These are phyloP conservation scores for Zalerion maritima DNA, from an alignment of 495 filamentous ascomycete genomes.

Conservation along the genomic window DNA sequence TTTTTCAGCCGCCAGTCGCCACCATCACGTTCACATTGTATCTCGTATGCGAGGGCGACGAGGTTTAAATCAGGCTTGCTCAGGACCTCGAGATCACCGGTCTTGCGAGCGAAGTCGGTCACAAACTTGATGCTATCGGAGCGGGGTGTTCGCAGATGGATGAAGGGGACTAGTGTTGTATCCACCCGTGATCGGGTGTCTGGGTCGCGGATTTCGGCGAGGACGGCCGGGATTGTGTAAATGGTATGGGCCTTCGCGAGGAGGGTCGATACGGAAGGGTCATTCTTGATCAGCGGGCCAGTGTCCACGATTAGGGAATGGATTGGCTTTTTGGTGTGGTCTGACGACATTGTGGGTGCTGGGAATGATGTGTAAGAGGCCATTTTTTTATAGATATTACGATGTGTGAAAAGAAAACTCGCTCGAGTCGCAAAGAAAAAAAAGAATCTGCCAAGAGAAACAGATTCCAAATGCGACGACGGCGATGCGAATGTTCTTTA, in stretches of 20 bases:
- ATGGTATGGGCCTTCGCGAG: constrained; percentile 60
- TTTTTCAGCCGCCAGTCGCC: constrained; percentile 72
- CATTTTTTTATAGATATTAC: too few species aligned
- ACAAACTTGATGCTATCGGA: constrained; percentile 63
- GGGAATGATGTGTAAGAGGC: too few species aligned
- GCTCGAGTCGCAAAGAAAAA: too few species aligned
- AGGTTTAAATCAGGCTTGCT: constrained; percentile 80
- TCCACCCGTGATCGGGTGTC: constrained; percentile 66
- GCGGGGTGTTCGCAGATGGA: constrained; percentile 57
- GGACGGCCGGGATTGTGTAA: constrained; percentile 72
- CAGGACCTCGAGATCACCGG: constrained; percentile 76
- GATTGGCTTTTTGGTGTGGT: constrained; percentile 47
- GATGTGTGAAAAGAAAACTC: too few species aligned
- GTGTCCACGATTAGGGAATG: constrained; percentile 82
- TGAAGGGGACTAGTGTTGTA: constrained; percentile 67
- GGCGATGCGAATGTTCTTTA: too few species aligned
- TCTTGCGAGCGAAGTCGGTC: constrained; percentile 75
- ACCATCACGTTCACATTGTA: constrained; percentile 71
- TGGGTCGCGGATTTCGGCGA: constrained; percentile 81
- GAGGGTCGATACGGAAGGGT: constrained; percentile 63
- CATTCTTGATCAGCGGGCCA: constrained; percentile 82
- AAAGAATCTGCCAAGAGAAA: too few species aligned
- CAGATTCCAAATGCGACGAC: too few species aligned
- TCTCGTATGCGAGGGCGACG: constrained; percentile 78
- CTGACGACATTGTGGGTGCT: too few species aligned